phyloP scores from a whole-genome alignment of 176 grass and related monocot genomes.

The Cenchrus americanus region DNA sequence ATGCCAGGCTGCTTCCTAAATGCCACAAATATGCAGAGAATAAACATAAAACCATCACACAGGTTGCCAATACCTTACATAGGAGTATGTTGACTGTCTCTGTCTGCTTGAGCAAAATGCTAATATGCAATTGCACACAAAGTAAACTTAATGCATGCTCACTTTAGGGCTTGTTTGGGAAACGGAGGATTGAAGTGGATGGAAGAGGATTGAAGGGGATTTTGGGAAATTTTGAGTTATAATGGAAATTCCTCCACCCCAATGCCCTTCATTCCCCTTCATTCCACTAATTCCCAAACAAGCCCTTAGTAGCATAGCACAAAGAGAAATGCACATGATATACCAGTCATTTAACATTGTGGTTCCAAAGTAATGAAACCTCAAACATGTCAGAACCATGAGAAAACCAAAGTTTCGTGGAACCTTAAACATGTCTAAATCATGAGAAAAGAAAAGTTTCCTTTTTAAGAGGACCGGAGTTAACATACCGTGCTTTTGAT shows the following conservation, averaged over 20 bases:
- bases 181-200: too few relatives aligned
- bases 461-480: neutral
- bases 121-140: neutral
- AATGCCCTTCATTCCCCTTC: too few relatives aligned
- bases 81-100: neutral
- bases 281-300: too few relatives aligned
- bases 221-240: too few relatives aligned
- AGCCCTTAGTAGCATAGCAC: too few relatives aligned
- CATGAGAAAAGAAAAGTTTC: neutral
- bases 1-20: neutral
- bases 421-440: neutral
- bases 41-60: neutral
- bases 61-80: neutral
- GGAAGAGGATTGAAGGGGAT: too few relatives aligned
- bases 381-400: neutral
- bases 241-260: too few relatives aligned
- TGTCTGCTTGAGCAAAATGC: neutral
- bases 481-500: slow-evolving; percentile 64
- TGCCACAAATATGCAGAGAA: neutral
- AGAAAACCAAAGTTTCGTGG: neutral
- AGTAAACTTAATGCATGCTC: neutral
- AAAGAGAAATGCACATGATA: neutral
- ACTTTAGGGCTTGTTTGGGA: too few relatives aligned
- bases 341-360: neutral
- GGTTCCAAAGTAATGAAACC: neutral